Base-by-base conservation (phyloP, 306 rosid genomes). In the Castanospermum australe region DNA sequence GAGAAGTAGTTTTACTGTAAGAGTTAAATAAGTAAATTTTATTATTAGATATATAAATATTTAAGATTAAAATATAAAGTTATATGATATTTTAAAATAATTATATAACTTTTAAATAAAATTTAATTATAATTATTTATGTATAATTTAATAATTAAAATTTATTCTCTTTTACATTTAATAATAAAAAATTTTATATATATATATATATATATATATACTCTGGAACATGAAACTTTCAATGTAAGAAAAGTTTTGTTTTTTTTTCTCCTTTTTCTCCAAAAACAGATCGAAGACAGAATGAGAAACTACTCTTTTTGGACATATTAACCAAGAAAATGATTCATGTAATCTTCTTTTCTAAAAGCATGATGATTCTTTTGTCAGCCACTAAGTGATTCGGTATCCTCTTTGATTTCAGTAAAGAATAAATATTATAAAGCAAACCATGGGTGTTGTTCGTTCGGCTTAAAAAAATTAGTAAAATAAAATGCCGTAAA, bases 331-430 rank as follows among this genome's bases (percentile, higher is more conserved):
- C 82, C 36, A 59, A 74, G 44, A 73, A 71, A 44, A 14, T 44
- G 61, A 80, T 76, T 63, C 72, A 0, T 44, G 59, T 70, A 70
- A 84, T 80, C 64, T 74, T 67, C 57, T 73, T 79, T 74, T 55
- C 32, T 30, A 71, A 74, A 78, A 77, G 73, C 73, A 33, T 66
- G 48, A 59, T 71, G 76, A 86, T 83, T 77, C 75, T 78, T 69
- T 75, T 83, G 86, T 71, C 84, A 78, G 74, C 85, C 84, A 85
- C 71, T 69, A 61, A 52, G 15, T 61, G 86, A 90, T 82, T 72
- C 78, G 59, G 32, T 62, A 90, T 88, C 90, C 67, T 52, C 78
- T 60, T 74, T 67, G 82, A 66, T 84, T 66, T 66, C 28, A 68
- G 86, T 67, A 44, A 69, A 82, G 63, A 67, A 84, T 67, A 44